Base-by-base conservation (phyloP, 2,329 filamentous ascomycete species). In the Fusarium globosum region DNA sequence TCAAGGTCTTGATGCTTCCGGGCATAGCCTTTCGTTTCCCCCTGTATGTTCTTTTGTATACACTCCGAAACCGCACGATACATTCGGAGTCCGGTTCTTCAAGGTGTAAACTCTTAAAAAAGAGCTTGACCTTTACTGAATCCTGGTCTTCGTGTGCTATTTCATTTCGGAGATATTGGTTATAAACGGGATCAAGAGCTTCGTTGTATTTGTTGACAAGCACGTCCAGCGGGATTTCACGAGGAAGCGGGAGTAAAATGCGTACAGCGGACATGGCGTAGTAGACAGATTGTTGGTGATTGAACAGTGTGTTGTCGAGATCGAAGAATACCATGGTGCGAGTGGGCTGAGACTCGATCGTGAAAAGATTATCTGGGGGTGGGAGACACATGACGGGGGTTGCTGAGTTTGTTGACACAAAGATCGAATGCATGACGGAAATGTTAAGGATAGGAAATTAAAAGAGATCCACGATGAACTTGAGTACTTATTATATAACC, bases 291-390 rank as follows among this genome's bases (percentile, higher is more conserved):
- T 65, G 48, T 9, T 20, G 11, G 20, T 71, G 57, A 21, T 71
- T 53, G n/a, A 69, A 72, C 2, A 71, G 14, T 11, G 65, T 72
- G 35, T 59, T 55, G 14, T 71, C 64, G 1, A 72, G 57, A 11
- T 65, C 68, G n/a, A 71, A 72, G 42, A 71, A 57, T 8, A 55
- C 16, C 21, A 23, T 33, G 0, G 11, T 9, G 2, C 4, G 4
- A 10, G 2, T 0, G 15, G 23, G 15, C 12, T 15, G 2, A 36
- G 23, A 20, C 14, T 2, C 41, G 1, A 20, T 33, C 7, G 38
- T 58, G 41, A 14, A 10, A 14, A 26, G 15, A 4, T 4, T n/a
- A 4, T 4, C 13, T 12, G 20, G 5, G 6, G 5, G 1, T 26
- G 14, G 30, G 13, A 35, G 9, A 1, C n/a, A 3, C 18, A 30